Conservation (phyloP, 148 eudicot species). For the Vaccinium corymbosum region DNA sequence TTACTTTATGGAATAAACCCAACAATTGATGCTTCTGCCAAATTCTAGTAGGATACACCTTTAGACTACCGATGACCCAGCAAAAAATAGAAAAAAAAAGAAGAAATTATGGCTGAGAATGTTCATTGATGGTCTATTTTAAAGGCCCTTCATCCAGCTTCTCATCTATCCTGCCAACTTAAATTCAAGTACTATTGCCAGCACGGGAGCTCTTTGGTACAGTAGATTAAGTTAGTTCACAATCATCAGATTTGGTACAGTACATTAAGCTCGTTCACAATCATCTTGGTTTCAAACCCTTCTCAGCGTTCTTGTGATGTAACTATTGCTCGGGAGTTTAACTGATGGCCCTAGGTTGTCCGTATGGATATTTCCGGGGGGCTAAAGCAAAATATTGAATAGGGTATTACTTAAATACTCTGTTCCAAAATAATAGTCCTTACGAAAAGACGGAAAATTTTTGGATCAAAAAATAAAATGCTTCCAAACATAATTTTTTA, state of each 20-base stretch:
- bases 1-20: neutral
- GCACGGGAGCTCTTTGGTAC: neutral
- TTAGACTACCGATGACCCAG: neutral
- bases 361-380: neutral
- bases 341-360: slow-evolving; percentile 6
- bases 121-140: neutral
- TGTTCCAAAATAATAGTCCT: too few species aligned
- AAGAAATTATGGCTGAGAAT: neutral
- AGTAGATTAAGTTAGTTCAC: neutral
- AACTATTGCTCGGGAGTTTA: neutral
- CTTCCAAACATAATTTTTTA: too few species aligned
- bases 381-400: neutral
- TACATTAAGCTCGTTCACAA: neutral
- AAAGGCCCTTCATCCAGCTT: neutral
- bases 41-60: neutral
- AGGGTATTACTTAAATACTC: too few species aligned
- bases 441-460: too few species aligned
- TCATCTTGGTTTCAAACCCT: slow-evolving; percentile 8
- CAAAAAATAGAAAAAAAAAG: neutral
- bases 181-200: neutral
- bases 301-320: neutral
- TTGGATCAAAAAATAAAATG: too few species aligned
- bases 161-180: neutral
- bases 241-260: neutral
- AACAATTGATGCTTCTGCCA: neutral